Evolutionary conservation across 805 yeast genomes (phyloP), one percentile per base, ranked within the genome.

Genomic region (Yamadazyma ubonensis): DNA sequence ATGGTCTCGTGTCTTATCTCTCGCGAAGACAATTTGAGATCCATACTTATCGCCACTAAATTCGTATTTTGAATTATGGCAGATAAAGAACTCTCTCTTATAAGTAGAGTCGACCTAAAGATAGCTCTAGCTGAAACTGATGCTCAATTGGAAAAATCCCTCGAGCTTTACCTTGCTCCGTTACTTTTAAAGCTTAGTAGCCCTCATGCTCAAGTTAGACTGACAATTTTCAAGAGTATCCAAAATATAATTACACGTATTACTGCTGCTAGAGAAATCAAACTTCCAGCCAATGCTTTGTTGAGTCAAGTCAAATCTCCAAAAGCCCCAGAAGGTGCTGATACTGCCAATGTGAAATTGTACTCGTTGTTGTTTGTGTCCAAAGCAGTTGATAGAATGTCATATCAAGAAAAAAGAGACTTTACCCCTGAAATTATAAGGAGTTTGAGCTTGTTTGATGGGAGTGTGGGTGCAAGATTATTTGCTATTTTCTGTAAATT

Each of bases 21-120:
- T n/a, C n/a, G n/a, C n/a, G n/a, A n/a, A n/a, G n/a, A n/a, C n/a
- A n/a, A n/a, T n/a, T n/a, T n/a, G n/a, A n/a, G n/a, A n/a, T n/a
- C n/a, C n/a, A n/a, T n/a, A n/a, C n/a, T n/a, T n/a, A n/a, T n/a
- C n/a, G n/a, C n/a, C n/a, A n/a, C n/a, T n/a, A n/a, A n/a, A n/a
- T n/a, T n/a, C n/a, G n/a, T n/a, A n/a, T n/a, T 10, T 19, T 11
- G 15, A 14, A 31, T 14, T 12, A 31, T 31, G 35, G 35, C 35
- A 19, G 38, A 35, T n/a, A 35, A 16, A 8, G 95, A 86, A 52
- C 59, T 81, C 33, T 70, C 75, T 1, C 62, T 86, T 41, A 72
- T 86, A 27, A 80, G 81, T 52, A 84, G 81, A 55, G 96, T 86
- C 1, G 97, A 90, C 58, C 74, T 90, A 35, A 69, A 87, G 28